Base-by-base conservation (phyloP, 495 filamentous ascomycete species). In the Aspergillus carlsbadensis region DNA sequence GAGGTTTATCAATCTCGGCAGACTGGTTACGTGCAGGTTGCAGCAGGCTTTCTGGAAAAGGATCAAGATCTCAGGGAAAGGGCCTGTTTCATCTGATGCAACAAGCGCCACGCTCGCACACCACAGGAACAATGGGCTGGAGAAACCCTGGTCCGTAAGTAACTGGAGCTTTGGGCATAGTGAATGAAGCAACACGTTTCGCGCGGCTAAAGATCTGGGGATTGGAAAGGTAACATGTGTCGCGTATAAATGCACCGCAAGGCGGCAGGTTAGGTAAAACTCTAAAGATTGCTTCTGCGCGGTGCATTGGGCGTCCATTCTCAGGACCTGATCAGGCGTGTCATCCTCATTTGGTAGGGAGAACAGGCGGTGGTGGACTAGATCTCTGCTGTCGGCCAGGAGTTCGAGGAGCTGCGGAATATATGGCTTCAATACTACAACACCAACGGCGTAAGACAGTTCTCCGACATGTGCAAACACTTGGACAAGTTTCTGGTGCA, bases 211-310 rank as follows among this genome's bases (percentile, higher is more conserved):
- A 3, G 50, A 53, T n/a, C 50, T 3, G 10, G 50, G 50, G 33
- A 53, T 33, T 5, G 50, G 50, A 29, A 53, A 53, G 6, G 50
- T 53, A 31, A 53, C 50, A 4, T 53, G 50, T 6, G 13, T 31
- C 8, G 50, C 21, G 22, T 53, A 53, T 15, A 43, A 10, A 31
- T 42, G 10, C n/a, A 17, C 18, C 1, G 18, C 20, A 29, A 53
- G 36, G 13, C 37, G 20, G 20, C 50, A 53, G 10, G 15, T 14
- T 1, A 53, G 36, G 22, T 53, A 53, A 4, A 53, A 7, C 10
- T 43, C 37, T 15, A 22, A 36, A 15, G 36, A 42, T 18, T 2
- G 0, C 17, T 31, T 17, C 18, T 17, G 24, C 6, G 4, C 22
- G 20, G 17, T 18, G 5, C 1, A 18, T 11, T 31, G 21, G n/a